Evolutionary conservation across 139 green algal species (phyloP).

Genomic region (Spirogloea muscicola): DNA sequence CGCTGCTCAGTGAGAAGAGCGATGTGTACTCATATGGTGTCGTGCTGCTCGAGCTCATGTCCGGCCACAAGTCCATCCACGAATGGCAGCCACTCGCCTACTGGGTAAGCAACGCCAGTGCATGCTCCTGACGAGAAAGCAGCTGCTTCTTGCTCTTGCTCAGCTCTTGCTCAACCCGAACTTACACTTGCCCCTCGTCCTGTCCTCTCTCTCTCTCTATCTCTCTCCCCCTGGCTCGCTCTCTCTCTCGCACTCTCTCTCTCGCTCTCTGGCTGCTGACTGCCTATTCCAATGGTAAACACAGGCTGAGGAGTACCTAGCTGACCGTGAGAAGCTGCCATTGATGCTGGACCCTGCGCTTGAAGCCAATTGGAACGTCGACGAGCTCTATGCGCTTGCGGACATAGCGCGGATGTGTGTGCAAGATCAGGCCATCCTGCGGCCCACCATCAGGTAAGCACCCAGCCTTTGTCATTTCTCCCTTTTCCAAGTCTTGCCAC

Average conservation of each 20-base stretch:
- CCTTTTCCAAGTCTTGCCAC: too few relatives aligned
- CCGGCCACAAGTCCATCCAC: conserved; percentile 65
- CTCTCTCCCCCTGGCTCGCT: too few relatives aligned
- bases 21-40: conserved; percentile 56
- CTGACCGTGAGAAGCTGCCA: conserved; percentile 31
- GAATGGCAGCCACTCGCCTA: conserved; percentile 60
- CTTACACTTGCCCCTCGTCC: too few relatives aligned
- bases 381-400: conserved; percentile 30
- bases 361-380: conserved; percentile 16
- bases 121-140: too few relatives aligned
- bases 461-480: too few relatives aligned
- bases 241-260: too few relatives aligned
- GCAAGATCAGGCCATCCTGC: conserved; percentile 23
- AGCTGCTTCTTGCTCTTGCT: too few relatives aligned
- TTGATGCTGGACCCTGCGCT: conserved; percentile 28
- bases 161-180: too few relatives aligned
- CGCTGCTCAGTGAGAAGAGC: conserved; percentile 20
- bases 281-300: too few relatives aligned
- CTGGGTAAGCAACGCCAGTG: conserved; percentile 27
- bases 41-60: conserved; percentile 55
- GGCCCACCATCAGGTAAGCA: conserved; percentile 37
- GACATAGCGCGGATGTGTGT: conserved; percentile 32
- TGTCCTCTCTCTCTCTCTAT: too few relatives aligned
- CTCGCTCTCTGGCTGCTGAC: too few relatives aligned
- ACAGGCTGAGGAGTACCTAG: conserved; percentile 38